Percentiles rank a stretch among this genome's conserved stretches.
Conservation (phyloP, 2,329 filamentous ascomycete genomes). For the Capronia epimyces region DNA sequence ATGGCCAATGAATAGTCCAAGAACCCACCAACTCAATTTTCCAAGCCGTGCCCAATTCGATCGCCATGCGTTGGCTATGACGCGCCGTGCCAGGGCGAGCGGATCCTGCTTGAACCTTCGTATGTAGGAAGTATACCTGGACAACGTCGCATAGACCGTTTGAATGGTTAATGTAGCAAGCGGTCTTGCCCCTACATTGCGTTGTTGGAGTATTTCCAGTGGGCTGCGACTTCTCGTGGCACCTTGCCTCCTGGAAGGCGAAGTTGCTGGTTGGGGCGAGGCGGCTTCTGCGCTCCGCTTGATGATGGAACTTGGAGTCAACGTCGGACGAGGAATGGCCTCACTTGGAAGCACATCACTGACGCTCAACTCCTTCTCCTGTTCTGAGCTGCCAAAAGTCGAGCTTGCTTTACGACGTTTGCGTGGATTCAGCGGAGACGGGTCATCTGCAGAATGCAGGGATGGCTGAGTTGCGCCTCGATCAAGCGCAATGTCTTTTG, state of each 20-base stretch:
- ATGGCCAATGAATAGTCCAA: conserved; percentile 33
- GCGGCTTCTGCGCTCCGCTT: neutral
- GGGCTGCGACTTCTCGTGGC: conserved; percentile 8
- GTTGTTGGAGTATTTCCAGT: conserved; percentile 24
- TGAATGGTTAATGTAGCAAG: conserved; percentile 25
- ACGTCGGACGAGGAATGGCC: neutral
- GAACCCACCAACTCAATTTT: conserved; percentile 36
- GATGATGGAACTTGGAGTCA: conserved; percentile 2
- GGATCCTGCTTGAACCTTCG: conserved; percentile 25
- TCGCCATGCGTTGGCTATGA: conserved; percentile 35
- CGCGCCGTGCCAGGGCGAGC: conserved; percentile 30
- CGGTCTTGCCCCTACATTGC: conserved; percentile 19
- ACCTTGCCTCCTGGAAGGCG: conserved; percentile 2
- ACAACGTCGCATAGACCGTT: conserved; percentile 28
- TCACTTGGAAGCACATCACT: neutral
- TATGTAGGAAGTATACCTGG: conserved; percentile 26
- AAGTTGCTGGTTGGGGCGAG: neutral
- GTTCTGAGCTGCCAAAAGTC: neutral
- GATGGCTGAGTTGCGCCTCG: neutral
- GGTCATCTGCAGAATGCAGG: conserved; percentile 1
- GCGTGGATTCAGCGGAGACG: conserved; percentile 13
- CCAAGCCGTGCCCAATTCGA: conserved; percentile 32
- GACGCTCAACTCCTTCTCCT: neutral
- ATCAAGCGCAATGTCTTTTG: neutral
- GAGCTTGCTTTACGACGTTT: conserved; percentile 21